Evolutionary conservation across 139 green algal genomes (phyloP).

Genomic region (Chlorella sorokiniana): DNA sequence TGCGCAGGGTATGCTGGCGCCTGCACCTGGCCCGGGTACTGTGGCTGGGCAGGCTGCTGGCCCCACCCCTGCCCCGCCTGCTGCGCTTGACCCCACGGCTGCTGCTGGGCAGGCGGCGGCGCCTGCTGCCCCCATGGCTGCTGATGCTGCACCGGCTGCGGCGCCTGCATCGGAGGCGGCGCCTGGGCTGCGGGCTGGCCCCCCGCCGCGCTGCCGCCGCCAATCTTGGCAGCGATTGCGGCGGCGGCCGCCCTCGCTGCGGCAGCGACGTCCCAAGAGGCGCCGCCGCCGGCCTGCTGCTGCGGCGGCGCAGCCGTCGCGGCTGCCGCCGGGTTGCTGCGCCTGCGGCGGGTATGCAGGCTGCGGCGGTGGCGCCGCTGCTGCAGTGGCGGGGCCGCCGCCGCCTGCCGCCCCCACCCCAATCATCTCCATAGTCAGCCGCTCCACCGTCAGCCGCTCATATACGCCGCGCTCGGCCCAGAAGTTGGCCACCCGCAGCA

Average conservation of each 20-base stretch:
- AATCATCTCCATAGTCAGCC: constrained; percentile 8
- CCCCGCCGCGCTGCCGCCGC: not conserved
- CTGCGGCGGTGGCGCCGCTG: not conserved
- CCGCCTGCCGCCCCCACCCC: not conserved
- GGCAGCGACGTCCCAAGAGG: not conserved
- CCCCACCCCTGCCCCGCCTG: not conserved
- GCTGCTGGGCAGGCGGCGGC: not conserved
- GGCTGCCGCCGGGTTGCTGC: not conserved
- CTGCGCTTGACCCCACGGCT: not conserved
- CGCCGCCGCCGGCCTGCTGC: not conserved
- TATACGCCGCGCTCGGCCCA: constrained; percentile 38
- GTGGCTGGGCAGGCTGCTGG: not conserved
- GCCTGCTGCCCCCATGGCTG: not conserved
- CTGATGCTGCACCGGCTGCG: not conserved
- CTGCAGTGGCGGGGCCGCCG: not conserved
- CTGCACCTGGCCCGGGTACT: not conserved
- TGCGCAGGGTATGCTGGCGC: too few species aligned
- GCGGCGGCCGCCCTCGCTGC: constrained; percentile 9
- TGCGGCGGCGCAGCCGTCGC: not conserved
- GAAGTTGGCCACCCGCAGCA: constrained; percentile 36
- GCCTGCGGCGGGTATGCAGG: not conserved
- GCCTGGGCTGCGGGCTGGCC: too few species aligned
- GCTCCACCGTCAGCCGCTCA: not conserved
- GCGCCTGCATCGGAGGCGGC: not conserved
- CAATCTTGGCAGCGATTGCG: not conserved